Evolutionary conservation across 2,329 filamentous ascomycete species (phyloP), one percentile per base, ranked within the genome.

Genomic region (Ploettnerulaceae sp.): DNA sequence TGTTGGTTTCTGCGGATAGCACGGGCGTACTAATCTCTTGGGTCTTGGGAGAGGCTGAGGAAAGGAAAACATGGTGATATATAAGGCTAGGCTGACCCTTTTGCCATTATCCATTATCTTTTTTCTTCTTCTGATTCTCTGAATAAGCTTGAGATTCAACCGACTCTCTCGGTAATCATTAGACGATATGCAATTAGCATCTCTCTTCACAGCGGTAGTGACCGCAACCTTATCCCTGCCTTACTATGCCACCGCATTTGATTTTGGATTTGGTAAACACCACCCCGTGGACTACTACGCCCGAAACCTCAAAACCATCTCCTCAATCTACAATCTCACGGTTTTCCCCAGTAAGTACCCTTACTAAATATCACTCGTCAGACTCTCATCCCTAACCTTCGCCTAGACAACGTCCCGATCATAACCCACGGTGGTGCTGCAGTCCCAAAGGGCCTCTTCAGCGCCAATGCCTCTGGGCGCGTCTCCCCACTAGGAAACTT

Each of bases 401-500:
- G 17, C 24, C 15, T 7, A 52, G 44, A 47, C 36, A 49, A 53
- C 32, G 25, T 50, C 36, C 45, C 51, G 15, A 51, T 71, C 34
- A 57, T 69, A 46, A 43, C 53, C 12, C 49, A 59, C 14, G 68
- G 67, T 32, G 60, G 57, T 2, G 52, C 57, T 0, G 64, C 58
- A 20, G 65, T 71, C 5, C 68, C 69, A 1, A 48, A 59, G 6
- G 64, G 65, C 3, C 62, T 71, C 33, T 71, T 72, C 56, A 58
- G 55, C 47, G 44, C 61, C 5, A 54, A 69, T 12, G 67, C 67
- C 6, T 61, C 56, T 6, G 69, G 69, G 12, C 61, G 69, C 2
- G 64, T 71, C 45, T 61, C 65, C 7, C 69, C 69, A 2, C 57
- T 71, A n/a, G 69, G 69, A 48, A 65, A 69, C 34, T 71, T 71